Evolutionary conservation across 768 basidiomycete genomes (phyloP), one percentile per base, ranked within the genome.

Genomic region (Baorangia bicolor): DNA sequence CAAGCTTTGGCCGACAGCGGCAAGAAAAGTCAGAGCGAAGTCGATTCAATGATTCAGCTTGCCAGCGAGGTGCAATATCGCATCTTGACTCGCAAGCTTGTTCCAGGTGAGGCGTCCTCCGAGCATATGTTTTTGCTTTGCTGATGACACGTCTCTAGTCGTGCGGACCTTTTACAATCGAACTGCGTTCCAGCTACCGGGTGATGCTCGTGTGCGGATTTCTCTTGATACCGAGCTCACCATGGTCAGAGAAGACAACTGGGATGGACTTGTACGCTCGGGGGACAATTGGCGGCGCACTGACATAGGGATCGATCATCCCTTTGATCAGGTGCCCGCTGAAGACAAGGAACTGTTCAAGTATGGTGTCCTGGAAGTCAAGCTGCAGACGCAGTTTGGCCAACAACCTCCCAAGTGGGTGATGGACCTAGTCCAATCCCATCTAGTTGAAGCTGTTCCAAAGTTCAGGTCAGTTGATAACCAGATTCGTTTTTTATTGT

Each of bases 91-190:
- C 84, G 92, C 70, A 84, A 86, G 53, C 78, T 99, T 31, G 71
- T 78, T 50, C 97, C 96, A 34, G 93, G 94, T 93, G 42, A 63
- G 84, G 2, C 53, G 39, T 23, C 23, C 53, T 51, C 12, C 49
- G 9, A 28, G 5, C 11, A 41, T 16, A 18, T 31, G 8, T 43
- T 4, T n/a, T 38, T 23, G 3, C 31, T 11, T 55, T 42, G 44
- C 25, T 58, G 27, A 55, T 25, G 33, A 39, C 25, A 41, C 25
- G 12, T 45, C 41, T 38, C 10, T 51, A 95, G 96, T 98, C 35
- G 86, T 96, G 88, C 83, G 96, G 20, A 93, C 95, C 10, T 99
- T 98, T 75, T 99, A 98, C 76, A 97, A 98, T 68, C 90, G 97
- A 39, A 98, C 97, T 14, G 97, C 97, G 1, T 99, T 99, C 80